Percentiles rank a stretch among this genome's conserved stretches.
Evolutionary conservation across 2,329 filamentous ascomycete species (phyloP).

Genomic region (Pestalotiopsis sp.): DNA sequence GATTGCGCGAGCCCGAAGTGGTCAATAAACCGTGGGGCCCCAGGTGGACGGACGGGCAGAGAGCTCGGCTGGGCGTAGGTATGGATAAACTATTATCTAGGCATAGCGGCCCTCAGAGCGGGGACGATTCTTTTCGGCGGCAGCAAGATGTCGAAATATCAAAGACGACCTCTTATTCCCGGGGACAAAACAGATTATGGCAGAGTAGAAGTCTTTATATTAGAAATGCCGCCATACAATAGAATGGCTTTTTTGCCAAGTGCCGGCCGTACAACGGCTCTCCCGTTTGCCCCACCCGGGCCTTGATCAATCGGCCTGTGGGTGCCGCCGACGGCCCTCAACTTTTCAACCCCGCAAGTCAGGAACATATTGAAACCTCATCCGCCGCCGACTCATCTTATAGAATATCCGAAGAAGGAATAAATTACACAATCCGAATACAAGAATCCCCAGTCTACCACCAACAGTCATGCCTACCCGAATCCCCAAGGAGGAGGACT

Average conservation of each 20-base stretch:
- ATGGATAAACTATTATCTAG: neutral
- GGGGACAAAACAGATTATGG: too few relatives aligned
- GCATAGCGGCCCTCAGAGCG: neutral
- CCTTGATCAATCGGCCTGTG: neutral
- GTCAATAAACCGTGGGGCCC: slow-evolving; percentile 8
- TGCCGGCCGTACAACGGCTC: neutral
- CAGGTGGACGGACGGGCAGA: neutral
- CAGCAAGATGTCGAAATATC: neutral
- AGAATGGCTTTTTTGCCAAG: neutral
- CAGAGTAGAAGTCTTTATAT: too few relatives aligned
- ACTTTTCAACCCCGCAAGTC: neutral
- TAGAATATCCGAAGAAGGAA: neutral
- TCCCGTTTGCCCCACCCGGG: neutral
- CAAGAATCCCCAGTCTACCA: neutral
- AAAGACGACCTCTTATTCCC: neutral
- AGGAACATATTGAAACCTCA: neutral
- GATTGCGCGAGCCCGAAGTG: slow-evolving; percentile 13
- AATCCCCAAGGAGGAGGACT: slow-evolving; percentile 55
- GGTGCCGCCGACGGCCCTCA: neutral
- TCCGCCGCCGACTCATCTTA: neutral
- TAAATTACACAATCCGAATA: neutral
- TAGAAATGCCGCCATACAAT: neutral
- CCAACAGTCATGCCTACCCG: slow-evolving; percentile 39
- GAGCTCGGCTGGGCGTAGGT: neutral
- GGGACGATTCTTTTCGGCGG: neutral